These are phyloP conservation scores for Dimargaris cristalligena DNA, from an alignment of 192 early-diverging fungal genomes.

Conservation along the genomic window DNA sequence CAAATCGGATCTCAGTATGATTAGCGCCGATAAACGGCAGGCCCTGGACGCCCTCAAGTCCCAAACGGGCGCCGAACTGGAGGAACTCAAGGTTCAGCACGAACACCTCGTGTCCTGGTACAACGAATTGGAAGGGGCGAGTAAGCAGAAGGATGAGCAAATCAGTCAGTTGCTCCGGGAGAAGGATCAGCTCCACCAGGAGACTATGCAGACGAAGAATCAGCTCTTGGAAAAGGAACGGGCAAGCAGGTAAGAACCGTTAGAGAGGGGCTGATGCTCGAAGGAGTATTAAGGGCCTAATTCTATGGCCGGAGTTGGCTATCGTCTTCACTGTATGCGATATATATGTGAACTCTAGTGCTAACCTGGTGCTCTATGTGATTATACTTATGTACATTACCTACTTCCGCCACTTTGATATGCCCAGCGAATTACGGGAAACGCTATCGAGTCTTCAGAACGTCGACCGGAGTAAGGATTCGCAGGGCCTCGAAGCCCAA, in stretches of 20 bases:
- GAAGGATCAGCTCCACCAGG: constrained; percentile 32
- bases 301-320: no score
- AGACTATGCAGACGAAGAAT: constrained; percentile 17
- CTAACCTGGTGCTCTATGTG: no score
- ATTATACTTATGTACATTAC: no score
- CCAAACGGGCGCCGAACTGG: constrained; percentile 20
- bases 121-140: constrained; percentile 25
- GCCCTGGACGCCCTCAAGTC: constrained; percentile 23
- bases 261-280: no score
- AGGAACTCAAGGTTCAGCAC: constrained; percentile 21
- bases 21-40: constrained; percentile 17
- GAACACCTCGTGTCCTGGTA: constrained; percentile 26
- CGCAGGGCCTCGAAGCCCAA: constrained; percentile 19
- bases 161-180: constrained; percentile 38
- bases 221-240: constrained; percentile 15
- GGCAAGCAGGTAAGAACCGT: constrained; percentile 16
- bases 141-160: constrained; percentile 25
- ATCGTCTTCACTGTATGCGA: no score
- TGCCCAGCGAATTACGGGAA: constrained; percentile 16
- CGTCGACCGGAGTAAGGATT: constrained; percentile 11
- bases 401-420: no score
- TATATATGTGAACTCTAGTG: no score
- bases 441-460: constrained; percentile 16
- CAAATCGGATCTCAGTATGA: constrained; percentile 8
- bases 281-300: no score